These are phyloP conservation scores for Scutellaria minor DNA, from an alignment of 257 asterid genomes.

Conservation along the genomic window DNA sequence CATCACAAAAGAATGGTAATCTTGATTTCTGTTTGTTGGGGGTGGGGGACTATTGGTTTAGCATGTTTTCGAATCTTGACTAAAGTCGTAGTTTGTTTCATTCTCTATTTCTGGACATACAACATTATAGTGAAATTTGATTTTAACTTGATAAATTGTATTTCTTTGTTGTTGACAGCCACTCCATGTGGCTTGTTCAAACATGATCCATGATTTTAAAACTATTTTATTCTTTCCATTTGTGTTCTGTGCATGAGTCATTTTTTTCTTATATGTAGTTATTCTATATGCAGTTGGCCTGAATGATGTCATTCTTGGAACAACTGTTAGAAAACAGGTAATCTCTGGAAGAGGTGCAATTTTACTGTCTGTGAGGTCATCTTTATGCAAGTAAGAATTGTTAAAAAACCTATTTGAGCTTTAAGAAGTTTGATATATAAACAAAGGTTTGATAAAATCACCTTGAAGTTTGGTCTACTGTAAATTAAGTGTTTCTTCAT, in stretches of 20 bases:
- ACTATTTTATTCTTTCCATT: neutral
- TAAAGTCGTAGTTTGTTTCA: conserved; percentile 45
- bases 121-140: conserved; percentile 23
- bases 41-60: neutral
- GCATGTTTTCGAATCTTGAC: conserved; percentile 36
- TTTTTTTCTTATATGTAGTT: conserved; percentile 49
- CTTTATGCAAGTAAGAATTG: conserved; percentile 80
- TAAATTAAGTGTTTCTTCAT: too few relatives aligned
- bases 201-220: conserved; percentile 15
- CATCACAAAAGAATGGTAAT: conserved; percentile 48
- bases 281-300: conserved; percentile 90
- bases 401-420: neutral
- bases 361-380: conserved; percentile 76
- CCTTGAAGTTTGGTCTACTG: neutral
- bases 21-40: neutral
- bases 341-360: conserved; percentile 88
- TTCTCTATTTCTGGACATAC: conserved; percentile 13
- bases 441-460: neutral
- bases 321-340: conserved; percentile 95
- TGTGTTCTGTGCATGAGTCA: conserved; percentile 24
- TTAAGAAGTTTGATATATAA: too few relatives aligned
- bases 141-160: conserved; percentile 20
- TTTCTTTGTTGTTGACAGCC: conserved; percentile 55
- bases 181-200: conserved; percentile 49
- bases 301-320: conserved; percentile 92